Base-by-base conservation (phyloP, 768 basidiomycete genomes). In the Pulveroboletus sp. region DNA sequence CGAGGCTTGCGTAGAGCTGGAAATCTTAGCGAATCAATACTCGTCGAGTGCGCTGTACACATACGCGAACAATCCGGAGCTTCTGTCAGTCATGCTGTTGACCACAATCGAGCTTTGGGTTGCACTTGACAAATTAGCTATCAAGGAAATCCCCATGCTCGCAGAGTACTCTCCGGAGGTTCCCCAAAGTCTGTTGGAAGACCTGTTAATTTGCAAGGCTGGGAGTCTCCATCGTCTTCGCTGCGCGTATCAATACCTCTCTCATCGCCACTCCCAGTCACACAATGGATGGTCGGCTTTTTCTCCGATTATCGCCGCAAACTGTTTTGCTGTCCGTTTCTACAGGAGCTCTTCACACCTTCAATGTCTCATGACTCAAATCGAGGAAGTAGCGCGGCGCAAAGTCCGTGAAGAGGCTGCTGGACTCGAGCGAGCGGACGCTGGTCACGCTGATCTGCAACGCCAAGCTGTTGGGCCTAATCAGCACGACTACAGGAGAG, bases 1-100 rank as follows among this genome's bases (percentile, higher is more conserved):
- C 26, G 27, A 43, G 9, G 61, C 58, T 6, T 65, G 64, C 4
- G 35, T 42, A 8, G 36, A 47, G 7, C 50, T 65, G 24, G 64
- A 63, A 41, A 43, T 57, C 1, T 65, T 64, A 30, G 65, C 65
- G 13, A 43, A 43, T 17, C 35, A 56, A 9, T 71, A 76, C 43
- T 60, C 61, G 1, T 54, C 55, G 1, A 41, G 63, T 0, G 69
- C 75, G 0, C 27, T 37, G 32, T 15, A 15, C 0, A 47, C 47
- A 4, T 76, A 74, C 39, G 33, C 47, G 9, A 55, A 55, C 6
- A 73, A 68, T 26, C 70, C 75, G 3, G 75, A 78, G 42, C 55
- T 65, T 32, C 39, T 64, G 5, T 78, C 77, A 0, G 47, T 72
- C 1, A 74, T 79, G 70, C 56, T 79, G 39, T 59, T 80, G 39